Conservation (phyloP, 192 early-diverging fungal genomes). For the Umbelopsis sp. region DNA sequence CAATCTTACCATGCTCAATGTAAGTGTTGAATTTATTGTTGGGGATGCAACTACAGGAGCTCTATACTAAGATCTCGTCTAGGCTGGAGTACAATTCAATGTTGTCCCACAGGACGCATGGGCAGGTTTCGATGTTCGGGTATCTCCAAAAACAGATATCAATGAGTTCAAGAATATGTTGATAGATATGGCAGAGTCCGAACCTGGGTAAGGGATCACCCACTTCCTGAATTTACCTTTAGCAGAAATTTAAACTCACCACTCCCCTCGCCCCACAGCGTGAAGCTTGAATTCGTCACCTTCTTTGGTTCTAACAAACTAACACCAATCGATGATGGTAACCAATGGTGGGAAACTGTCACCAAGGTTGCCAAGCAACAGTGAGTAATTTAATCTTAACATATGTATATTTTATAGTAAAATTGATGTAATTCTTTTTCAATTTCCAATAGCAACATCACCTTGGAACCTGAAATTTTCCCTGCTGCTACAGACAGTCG, state of each 20-base stretch:
- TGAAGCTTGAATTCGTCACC: conserved; percentile 63
- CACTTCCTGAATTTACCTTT: neutral
- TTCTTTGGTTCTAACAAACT: conserved; percentile 61
- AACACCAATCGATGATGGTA: conserved; percentile 55
- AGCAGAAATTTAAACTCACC: conserved; percentile 25
- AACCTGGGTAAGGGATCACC: conserved; percentile 40
- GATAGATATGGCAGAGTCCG: conserved; percentile 41
- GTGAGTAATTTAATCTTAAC: too few relatives aligned
- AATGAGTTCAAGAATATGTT: conserved; percentile 56
- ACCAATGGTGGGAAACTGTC: conserved; percentile 72
- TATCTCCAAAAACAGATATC: conserved; percentile 70
- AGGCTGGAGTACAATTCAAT: conserved; percentile 76
- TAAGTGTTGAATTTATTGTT: conserved; percentile 7
- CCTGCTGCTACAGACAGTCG: conserved; percentile 84
- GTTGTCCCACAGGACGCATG: conserved; percentile 74
- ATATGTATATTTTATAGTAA: too few relatives aligned
- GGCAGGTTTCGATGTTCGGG: conserved; percentile 76
- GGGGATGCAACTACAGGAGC: neutral
- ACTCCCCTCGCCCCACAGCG: conserved; percentile 29
- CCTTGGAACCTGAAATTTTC: conserved; percentile 76
- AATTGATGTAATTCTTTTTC: too few relatives aligned
- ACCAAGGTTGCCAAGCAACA: conserved; percentile 53
- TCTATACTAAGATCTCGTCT: neutral
- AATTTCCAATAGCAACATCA: conserved; percentile 52
- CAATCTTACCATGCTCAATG: conserved; percentile 78